Percentiles rank a stretch among this genome's conserved stretches.
Evolutionary conservation across 2,329 filamentous ascomycete species (phyloP).

Genomic region (Clonostachys solani): DNA sequence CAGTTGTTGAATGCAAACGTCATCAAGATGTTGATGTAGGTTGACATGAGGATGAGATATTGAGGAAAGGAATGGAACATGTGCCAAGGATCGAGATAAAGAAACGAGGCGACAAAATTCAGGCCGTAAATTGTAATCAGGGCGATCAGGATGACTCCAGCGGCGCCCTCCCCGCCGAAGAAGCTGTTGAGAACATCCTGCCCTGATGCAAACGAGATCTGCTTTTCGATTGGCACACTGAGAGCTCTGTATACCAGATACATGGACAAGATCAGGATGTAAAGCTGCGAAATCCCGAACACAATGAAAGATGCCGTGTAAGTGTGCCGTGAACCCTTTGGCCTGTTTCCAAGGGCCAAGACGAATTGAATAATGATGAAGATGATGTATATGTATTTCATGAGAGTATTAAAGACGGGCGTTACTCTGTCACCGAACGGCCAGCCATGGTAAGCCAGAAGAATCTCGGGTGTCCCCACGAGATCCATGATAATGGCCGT

Average conservation of each 20-base stretch:
- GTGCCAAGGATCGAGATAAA: slow-evolving; percentile 95
- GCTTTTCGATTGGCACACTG: slow-evolving; percentile 37
- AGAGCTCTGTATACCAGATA: slow-evolving; percentile 82
- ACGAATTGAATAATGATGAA: slow-evolving; percentile 90
- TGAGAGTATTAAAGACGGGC: slow-evolving; percentile 77
- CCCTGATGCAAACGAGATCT: slow-evolving; percentile 57
- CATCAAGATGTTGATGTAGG: slow-evolving; percentile 94
- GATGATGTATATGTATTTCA: slow-evolving; percentile 82
- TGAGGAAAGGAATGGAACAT: slow-evolving; percentile 94
- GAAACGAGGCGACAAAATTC: slow-evolving; percentile 88
- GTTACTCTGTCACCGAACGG: slow-evolving; percentile 80
- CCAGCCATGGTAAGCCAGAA: slow-evolving; percentile 58
- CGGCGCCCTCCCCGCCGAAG: slow-evolving; percentile 64
- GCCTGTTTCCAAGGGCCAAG: slow-evolving; percentile 84
- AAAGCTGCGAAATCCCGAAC: slow-evolving; percentile 79
- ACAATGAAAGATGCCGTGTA: slow-evolving; percentile 81
- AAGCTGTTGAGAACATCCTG: slow-evolving; percentile 68
- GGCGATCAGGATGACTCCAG: slow-evolving; percentile 86
- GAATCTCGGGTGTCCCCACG: slow-evolving; percentile 62
- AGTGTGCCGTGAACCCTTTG: slow-evolving; percentile 83
- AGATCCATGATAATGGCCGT: slow-evolving; percentile 94
- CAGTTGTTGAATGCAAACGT: slow-evolving; percentile 97
- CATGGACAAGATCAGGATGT: slow-evolving; percentile 76
- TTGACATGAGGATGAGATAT: slow-evolving; percentile 83
- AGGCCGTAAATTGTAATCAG: slow-evolving; percentile 86